Percentiles rank a stretch among this genome's conserved stretches.
These are phyloP conservation scores for Nigrospora oryzae DNA, from an alignment of 2,329 filamentous ascomycete genomes.

Conservation along the genomic window DNA sequence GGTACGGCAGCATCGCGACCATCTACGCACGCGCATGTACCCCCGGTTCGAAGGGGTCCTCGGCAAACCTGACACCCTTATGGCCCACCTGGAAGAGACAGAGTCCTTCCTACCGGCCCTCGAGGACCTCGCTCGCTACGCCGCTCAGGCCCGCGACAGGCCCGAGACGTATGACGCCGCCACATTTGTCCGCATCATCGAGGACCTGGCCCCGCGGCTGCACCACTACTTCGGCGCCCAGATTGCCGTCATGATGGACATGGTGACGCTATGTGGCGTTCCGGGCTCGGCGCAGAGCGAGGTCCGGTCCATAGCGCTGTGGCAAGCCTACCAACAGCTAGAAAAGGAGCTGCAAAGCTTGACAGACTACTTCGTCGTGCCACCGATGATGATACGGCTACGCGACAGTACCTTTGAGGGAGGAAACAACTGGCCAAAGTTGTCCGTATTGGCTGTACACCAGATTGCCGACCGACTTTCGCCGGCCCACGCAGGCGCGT, in stretches of 20 bases:
- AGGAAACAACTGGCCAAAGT: conserved; percentile 12
- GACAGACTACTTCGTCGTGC: conserved; percentile 13
- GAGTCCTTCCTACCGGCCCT: conserved; percentile 3
- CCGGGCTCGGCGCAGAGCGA: background rate
- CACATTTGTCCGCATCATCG: conserved; percentile 6
- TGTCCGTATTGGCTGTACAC: conserved; percentile 21
- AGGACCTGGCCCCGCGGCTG: conserved; percentile 6
- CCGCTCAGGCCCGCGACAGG: conserved; percentile 4
- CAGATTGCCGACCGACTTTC: conserved; percentile 18
- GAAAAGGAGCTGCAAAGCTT: conserved; percentile 7
- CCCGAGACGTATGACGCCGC: conserved; percentile 7
- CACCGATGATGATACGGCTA: conserved; percentile 17
- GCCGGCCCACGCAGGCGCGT: conserved; percentile 14
- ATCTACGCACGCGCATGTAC: conserved; percentile 20
- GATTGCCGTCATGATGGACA: conserved; percentile 4
- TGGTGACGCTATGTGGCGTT: conserved; percentile 6
- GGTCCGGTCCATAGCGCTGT: conserved; percentile 6
- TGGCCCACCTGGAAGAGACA: conserved; percentile 9
- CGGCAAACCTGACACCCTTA: conserved; percentile 11
- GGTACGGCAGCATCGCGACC: conserved; percentile 20
- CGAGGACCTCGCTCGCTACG: conserved; percentile 5
- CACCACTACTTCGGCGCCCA: conserved; percentile 8
- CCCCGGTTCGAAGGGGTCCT: conserved; percentile 18
- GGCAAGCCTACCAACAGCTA: conserved; percentile 9
- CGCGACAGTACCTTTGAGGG: conserved; percentile 12